A percentile compares a stretch with the other conserved stretches of the same genome.
Evolutionary conservation across 768 basidiomycete genomes (phyloP).

Genomic region (Aureoboletus auriporus): DNA sequence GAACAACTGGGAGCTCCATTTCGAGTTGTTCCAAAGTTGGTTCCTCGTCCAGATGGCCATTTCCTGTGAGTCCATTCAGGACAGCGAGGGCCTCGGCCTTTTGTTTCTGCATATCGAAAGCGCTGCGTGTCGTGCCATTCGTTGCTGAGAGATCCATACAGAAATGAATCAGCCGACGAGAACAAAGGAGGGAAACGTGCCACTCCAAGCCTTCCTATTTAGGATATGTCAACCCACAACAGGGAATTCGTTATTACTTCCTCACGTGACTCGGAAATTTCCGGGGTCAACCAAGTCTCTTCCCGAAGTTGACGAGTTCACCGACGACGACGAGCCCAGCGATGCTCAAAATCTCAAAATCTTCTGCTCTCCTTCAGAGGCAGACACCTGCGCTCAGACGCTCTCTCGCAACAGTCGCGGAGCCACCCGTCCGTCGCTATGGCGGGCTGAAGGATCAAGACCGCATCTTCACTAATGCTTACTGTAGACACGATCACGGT

Average conservation of each 20-base stretch:
- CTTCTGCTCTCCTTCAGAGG: constrained; percentile 20
- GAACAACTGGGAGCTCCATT: constrained; percentile 67
- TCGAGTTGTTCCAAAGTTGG: constrained; percentile 57
- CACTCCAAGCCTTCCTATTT: constrained; percentile 5
- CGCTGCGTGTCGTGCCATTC: constrained; percentile 12
- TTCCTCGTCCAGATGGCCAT: constrained; percentile 36
- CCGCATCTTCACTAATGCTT: constrained; percentile 90
- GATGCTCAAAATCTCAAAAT: constrained; percentile 28
- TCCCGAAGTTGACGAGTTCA: constrained; percentile 1
- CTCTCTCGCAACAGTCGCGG: constrained; percentile 66
- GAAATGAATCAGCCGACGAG: constrained; percentile 4
- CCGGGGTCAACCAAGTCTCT: constrained; percentile 6
- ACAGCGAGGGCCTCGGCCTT: constrained; percentile 28
- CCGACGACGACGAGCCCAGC: constrained; percentile 13
- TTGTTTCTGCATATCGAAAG: constrained; percentile 26
- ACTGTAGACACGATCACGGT: constrained; percentile 84
- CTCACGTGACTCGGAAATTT: constrained; percentile 21
- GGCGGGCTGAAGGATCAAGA: constrained; percentile 95
- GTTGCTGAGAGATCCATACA: constrained; percentile 13
- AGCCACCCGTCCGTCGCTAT: constrained; percentile 86
- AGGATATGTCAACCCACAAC: constrained; percentile 2
- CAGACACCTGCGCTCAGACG: constrained; percentile 16
- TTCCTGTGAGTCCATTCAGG: constrained; percentile 26
- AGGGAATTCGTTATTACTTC: constrained; percentile 4
- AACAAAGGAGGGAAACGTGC: constrained; percentile 11